Percentiles rank a stretch among this genome's conserved stretches.
Conservation (phyloP, 2,329 filamentous ascomycete species). For the Nigrospora oryzae region DNA sequence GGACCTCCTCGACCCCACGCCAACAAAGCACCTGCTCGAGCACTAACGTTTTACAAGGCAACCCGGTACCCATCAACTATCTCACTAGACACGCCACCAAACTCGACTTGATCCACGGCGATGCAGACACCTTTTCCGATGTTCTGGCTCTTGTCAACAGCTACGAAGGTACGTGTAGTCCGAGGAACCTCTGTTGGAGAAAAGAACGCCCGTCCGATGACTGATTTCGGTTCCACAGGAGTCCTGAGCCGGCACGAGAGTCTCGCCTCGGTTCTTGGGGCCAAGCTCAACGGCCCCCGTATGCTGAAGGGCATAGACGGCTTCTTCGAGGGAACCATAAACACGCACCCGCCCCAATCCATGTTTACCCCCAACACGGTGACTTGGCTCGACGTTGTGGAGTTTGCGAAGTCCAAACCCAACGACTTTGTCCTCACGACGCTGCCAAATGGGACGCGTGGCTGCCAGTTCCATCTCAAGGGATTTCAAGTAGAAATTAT, state of each 20-base stretch:
- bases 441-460: constrained; percentile 57
- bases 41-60: background rate
- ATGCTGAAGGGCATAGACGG: constrained; percentile 80
- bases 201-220: too few relatives aligned
- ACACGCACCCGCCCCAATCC: constrained; percentile 41
- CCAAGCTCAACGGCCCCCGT: constrained; percentile 73
- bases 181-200: background rate
- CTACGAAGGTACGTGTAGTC: constrained; percentile 53
- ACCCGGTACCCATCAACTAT: constrained; percentile 38
- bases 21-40: too few relatives aligned
- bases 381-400: constrained; percentile 79
- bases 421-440: constrained; percentile 68
- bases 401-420: constrained; percentile 73
- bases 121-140: constrained; percentile 61
- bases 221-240: constrained; percentile 29
- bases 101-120: constrained; percentile 43
- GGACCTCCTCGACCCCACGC: background rate
- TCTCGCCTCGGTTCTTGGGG: constrained; percentile 76
- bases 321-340: constrained; percentile 75
- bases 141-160: constrained; percentile 66
- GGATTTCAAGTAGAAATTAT: constrained; percentile 76
- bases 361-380: constrained; percentile 46
- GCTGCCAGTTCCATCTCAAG: constrained; percentile 77
- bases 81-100: constrained; percentile 35
- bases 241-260: constrained; percentile 80